These are phyloP conservation scores for Arthrobotrys conoides DNA, from an alignment of 2,329 filamentous ascomycete species.

Conservation along the genomic window DNA sequence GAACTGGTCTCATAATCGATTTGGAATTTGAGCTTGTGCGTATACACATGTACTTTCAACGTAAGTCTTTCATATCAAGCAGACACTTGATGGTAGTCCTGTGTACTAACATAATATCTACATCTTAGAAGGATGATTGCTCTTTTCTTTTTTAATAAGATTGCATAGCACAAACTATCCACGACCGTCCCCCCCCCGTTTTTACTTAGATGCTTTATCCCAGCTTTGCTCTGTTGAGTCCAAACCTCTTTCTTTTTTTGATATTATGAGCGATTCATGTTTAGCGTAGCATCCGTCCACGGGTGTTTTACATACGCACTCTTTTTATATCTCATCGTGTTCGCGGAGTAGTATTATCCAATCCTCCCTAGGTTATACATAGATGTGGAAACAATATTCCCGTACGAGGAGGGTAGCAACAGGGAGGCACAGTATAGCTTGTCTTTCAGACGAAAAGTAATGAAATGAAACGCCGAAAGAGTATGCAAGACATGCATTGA, in stretches of 20 bases:
- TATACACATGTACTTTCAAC: background rate
- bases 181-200: background rate
- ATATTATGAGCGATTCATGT: constrained; percentile 22
- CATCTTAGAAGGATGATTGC: background rate
- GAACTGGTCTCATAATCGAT: background rate
- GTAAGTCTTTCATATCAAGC: background rate
- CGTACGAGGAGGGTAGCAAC: background rate
- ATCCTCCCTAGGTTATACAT: background rate
- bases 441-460: background rate
- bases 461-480: background rate
- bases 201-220: background rate
- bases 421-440: too few species aligned
- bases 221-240: background rate
- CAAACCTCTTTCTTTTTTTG: background rate
- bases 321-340: background rate
- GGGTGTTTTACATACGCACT: too few species aligned
- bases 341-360: constrained; percentile 1
- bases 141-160: background rate
- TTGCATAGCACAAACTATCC: background rate
- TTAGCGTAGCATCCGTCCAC: background rate
- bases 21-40: background rate
- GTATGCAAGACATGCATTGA: constrained; percentile 3
- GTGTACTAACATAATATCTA: background rate
- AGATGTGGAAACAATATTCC: background rate
- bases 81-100: background rate